Conservation (phyloP, 129 eudicot species). For the Tagetes patula region DNA sequence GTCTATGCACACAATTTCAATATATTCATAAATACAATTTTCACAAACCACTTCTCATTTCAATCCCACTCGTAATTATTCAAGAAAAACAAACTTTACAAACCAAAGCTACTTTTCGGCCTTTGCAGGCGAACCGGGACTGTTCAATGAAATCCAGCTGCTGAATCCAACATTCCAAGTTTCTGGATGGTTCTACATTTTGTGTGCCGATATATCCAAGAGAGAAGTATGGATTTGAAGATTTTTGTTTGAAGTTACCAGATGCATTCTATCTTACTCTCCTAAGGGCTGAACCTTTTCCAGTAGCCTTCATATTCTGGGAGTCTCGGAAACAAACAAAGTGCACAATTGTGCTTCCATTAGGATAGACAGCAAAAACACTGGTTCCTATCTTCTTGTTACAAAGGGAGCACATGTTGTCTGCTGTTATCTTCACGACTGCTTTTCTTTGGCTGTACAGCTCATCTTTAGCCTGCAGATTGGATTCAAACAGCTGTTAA, state of each 20-base stretch:
- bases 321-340: conserved; percentile 91
- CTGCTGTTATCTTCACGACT: conserved; percentile 74
- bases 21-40: conserved; percentile 21
- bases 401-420: conserved; percentile 90
- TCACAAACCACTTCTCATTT: background rate
- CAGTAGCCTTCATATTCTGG: conserved; percentile 87
- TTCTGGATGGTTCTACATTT: background rate
- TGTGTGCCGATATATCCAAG: background rate
- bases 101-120: background rate
- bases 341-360: conserved; percentile 86
- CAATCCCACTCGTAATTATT: background rate
- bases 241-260: background rate
- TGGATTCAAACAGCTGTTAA: conserved; percentile 9
- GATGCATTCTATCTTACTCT: conserved; percentile 21
- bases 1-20: conserved; percentile 9
- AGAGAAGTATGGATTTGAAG: background rate
- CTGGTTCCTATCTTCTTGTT: conserved; percentile 91
- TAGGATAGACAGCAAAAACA: conserved; percentile 92
- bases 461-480: conserved; percentile 72
- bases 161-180: background rate
- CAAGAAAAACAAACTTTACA: conserved; percentile 16
- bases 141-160: background rate
- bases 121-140: background rate
- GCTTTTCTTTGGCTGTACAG: conserved; percentile 65
- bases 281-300: conserved; percentile 47